These are phyloP conservation scores for Kazachstania bromeliacearum DNA, from an alignment of 805 yeast species.

Conservation along the genomic window DNA sequence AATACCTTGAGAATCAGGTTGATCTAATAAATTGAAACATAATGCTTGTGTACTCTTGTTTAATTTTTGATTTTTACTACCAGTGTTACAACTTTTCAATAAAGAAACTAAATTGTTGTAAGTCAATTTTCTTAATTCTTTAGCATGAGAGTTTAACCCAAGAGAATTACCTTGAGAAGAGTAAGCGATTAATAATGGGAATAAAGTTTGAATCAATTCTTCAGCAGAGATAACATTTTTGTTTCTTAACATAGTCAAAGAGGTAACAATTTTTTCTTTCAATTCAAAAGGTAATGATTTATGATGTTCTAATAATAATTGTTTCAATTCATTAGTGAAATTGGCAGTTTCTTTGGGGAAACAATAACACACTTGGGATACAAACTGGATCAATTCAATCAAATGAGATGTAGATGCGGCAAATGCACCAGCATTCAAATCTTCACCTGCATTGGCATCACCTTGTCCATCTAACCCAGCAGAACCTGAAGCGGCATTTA, in stretches of 20 bases:
- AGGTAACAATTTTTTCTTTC: constrained; percentile 84
- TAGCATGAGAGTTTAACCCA: constrained; percentile 54
- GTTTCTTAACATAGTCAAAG: constrained; percentile 83
- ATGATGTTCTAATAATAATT: constrained; percentile 64
- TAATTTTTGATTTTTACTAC: constrained; percentile 81
- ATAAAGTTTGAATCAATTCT: constrained; percentile 70
- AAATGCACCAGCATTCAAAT: constrained; percentile 14
- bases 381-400: constrained; percentile 78
- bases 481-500: constrained; percentile 34
- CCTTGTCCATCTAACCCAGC: constrained; percentile 9
- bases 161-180: constrained; percentile 38
- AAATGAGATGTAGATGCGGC: constrained; percentile 38
- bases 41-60: constrained; percentile 88
- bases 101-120: constrained; percentile 71
- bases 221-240: constrained; percentile 74
- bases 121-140: constrained; percentile 71
- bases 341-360: constrained; percentile 80
- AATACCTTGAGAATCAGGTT: constrained; percentile 72
- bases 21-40: constrained; percentile 74
- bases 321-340: constrained; percentile 74
- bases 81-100: constrained; percentile 74
- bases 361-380: constrained; percentile 84
- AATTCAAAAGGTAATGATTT: constrained; percentile 73
- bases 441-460: constrained; percentile 40
- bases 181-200: constrained; percentile 71